Evolutionary conservation across 1,284 basidiomycete species (phyloP).

Genomic region (Vanrija sp.): DNA sequence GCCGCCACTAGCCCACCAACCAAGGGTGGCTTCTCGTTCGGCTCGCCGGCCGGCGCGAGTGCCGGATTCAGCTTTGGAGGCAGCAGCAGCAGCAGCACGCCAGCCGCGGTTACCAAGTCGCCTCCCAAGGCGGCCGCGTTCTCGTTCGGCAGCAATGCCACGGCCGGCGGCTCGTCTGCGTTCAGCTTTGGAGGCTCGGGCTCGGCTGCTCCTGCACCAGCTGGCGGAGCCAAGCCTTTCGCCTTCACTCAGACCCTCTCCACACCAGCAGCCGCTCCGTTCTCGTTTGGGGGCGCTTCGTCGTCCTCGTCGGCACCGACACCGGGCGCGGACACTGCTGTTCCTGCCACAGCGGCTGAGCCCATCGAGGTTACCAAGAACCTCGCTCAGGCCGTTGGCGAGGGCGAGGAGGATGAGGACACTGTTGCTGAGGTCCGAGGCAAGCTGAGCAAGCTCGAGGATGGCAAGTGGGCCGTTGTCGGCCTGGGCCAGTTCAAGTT

Average conservation of each 20-base stretch:
- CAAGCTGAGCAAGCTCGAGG: slow-evolving; percentile 61
- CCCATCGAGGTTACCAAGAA: slow-evolving; percentile 31
- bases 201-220: slow-evolving; percentile 2
- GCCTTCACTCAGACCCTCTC: slow-evolving; percentile 13
- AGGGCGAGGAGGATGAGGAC: slow-evolving; percentile 69
- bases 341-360: slow-evolving; percentile 1
- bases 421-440: slow-evolving; percentile 60
- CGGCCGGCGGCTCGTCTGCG: not conserved
- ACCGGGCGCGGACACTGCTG: slow-evolving; percentile 12
- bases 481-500: slow-evolving; percentile 41
- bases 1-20: slow-evolving; percentile 15
- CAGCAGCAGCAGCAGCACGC: not conserved
- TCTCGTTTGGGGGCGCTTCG: slow-evolving; percentile 11
- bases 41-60: not conserved
- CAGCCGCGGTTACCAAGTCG: not conserved
- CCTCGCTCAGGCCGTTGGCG: slow-evolving; percentile 35
- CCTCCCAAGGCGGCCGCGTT: slow-evolving; percentile 3
- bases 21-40: slow-evolving; percentile 20
- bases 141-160: slow-evolving; percentile 1
- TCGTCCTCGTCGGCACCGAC: slow-evolving; percentile 6
- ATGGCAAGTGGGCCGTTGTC: slow-evolving; percentile 46
- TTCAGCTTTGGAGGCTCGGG: slow-evolving; percentile 10
- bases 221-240: slow-evolving; percentile 18
- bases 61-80: slow-evolving; percentile 14
- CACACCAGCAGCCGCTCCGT: slow-evolving; percentile 1